These are phyloP conservation scores for Tulasnella calospora DNA, from an alignment of 768 basidiomycete genomes.

Conservation along the genomic window DNA sequence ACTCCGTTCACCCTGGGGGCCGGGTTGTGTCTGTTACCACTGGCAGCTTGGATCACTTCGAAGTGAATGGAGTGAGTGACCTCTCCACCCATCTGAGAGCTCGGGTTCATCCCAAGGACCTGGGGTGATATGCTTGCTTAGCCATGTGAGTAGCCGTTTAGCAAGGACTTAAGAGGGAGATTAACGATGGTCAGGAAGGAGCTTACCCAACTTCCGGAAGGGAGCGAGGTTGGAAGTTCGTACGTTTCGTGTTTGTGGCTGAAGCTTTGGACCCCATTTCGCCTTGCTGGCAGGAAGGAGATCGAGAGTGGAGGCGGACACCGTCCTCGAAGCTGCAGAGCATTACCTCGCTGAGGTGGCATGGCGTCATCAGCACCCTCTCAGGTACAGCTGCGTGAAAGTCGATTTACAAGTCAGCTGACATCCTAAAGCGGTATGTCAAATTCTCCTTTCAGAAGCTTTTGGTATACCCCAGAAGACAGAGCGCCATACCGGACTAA, in stretches of 20 bases:
- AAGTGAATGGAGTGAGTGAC: neutral
- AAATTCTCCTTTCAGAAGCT: neutral
- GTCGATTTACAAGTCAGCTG: neutral
- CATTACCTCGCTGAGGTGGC: slow-evolving; percentile 18
- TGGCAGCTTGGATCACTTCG: slow-evolving; percentile 10
- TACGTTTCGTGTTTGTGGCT: neutral
- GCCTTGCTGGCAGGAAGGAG: slow-evolving; percentile 1
- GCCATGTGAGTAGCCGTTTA: neutral
- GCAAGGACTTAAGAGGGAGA: neutral
- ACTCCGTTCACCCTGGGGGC: neutral
- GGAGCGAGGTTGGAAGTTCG: neutral
- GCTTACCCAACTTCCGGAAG: neutral
- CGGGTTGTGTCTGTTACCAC: slow-evolving; percentile 21
- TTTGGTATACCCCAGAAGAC: no score
- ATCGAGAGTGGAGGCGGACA: neutral
- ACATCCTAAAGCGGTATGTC: neutral
- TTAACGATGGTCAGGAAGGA: neutral
- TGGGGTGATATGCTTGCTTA: neutral
- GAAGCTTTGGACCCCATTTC: neutral
- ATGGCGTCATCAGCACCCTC: neutral
- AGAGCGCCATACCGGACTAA: neutral
- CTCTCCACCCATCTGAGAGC: slow-evolving; percentile 13
- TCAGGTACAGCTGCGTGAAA: no score
- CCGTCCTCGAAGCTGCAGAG: slow-evolving; percentile 10
- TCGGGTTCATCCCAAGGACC: neutral